Conservation (phyloP, 2,329 filamentous ascomycete species). For the Colletotrichum tropicale region DNA sequence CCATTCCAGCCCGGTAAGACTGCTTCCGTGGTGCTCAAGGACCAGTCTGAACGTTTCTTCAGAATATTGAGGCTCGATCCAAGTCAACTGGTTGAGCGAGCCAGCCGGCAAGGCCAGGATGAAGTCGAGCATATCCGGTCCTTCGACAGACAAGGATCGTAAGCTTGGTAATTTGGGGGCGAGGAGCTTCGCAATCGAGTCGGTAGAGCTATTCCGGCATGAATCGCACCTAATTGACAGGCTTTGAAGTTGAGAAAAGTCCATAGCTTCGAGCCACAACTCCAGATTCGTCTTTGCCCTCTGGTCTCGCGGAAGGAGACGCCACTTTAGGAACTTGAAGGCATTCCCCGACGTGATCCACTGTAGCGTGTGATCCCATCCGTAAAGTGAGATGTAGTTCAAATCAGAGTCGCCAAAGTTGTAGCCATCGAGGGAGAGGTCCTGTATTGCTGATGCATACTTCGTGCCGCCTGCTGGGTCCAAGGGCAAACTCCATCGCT, state of each 20-base stretch:
- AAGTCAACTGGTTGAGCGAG: neutral
- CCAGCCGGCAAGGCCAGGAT: neutral
- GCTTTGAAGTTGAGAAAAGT: neutral
- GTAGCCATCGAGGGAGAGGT: neutral
- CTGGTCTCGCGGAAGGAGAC: neutral
- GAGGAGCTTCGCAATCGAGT: neutral
- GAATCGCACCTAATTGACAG: neutral
- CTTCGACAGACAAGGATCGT: neutral
- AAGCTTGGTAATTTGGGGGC: neutral
- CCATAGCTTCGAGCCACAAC: neutral
- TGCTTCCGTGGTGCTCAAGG: neutral
- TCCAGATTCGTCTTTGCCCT: neutral
- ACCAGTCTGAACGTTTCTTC: fast-evolving
- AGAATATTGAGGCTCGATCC: neutral
- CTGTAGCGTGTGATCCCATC: neutral
- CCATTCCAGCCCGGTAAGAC: neutral
- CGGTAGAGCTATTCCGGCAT: neutral
- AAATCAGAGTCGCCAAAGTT: neutral
- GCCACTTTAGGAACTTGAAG: neutral
- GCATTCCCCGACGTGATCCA: neutral
- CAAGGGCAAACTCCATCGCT: neutral
- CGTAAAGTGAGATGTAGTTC: neutral
- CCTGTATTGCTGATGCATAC: neutral
- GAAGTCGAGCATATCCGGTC: neutral
- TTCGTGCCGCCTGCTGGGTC: neutral